Base-by-base conservation (phyloP, 2,329 filamentous ascomycete species). In the Orbilia ellipsospora region DNA sequence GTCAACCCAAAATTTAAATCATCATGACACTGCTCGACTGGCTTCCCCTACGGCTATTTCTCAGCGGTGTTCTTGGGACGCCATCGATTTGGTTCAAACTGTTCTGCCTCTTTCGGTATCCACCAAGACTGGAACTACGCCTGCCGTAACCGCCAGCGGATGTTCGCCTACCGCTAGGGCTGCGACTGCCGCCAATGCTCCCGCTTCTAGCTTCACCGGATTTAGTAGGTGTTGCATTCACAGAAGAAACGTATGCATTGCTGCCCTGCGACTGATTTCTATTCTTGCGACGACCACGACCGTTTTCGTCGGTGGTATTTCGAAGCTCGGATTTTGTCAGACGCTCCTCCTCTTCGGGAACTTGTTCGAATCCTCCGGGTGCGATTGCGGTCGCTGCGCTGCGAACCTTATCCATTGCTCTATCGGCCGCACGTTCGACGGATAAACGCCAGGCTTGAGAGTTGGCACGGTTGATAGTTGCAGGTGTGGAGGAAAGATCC, bases 61-160 rank as follows among this genome's bases (percentile, higher is more conserved):
- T 57, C 51, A 63, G 52, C 2, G 62, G 63, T 12, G 57, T 52
- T 23, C 48, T 54, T 16, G 72, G 72, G 48, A 75, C 52, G 44
- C 72, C 72, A 23, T 75, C 72, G 16, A 75, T 75, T 44, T 75
- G 72, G 13, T 59, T 69, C 52, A 75, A 20, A 42, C 72, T 75
- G 36, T 68, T 68, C 44, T 66, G 54, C 45, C 72, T 42, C 28
- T 63, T 68, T 18, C 72, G 57, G 20, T 75, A 75, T 20, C 72
- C 64, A 20, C 72, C 72, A 40, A 75, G 57, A 65, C 72, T 75
- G 16, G 64, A 69, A 26, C 72, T 75, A 15, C 72, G 72, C 36
- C 72, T 64, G n/a, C 44, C 64, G 15, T 64, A 68, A 12, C 64
- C 59, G 23, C 26, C 28, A 23, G 62, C n/a, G 12, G 72, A 75